Evolutionary conservation across 805 yeast genomes (phyloP), one percentile per base, ranked within the genome.

Genomic region (Yamadazyma nakazawae): DNA sequence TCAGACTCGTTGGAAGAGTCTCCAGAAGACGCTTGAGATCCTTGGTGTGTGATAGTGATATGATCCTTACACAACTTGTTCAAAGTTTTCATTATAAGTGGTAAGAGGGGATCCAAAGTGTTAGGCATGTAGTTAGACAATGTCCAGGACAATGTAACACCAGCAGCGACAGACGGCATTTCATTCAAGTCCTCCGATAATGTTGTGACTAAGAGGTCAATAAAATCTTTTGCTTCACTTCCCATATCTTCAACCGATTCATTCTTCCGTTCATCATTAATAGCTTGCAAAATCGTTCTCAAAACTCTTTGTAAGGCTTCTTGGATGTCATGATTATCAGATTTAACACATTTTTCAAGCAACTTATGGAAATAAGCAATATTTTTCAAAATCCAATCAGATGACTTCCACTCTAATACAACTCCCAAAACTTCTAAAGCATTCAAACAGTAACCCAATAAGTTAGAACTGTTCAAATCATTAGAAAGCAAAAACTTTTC

Each of bases 41-140:
- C 74, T 52, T 72, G 76, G 48, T 80, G 83, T 6, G 88, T 76
- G 34, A 81, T 74, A 5, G 85, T 75, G 24, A 84, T 79, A 59
- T 91, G 96, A 62, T 91, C 97, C 54, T 88, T 88, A 59, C 94
- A 88, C 41, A 92, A 74, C 60, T 88, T 90, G 51, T 91, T 88
- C 65, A 95, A 84, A 0, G 96, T 88, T 60, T 91, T 81, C 84
- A 94, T 85, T 11, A 90, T 75, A 51, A 80, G 69, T 2, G 88
- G 91, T 49, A 94, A 72, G 42, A 89, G 70, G 0, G 88, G 75
- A 52, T 91, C 96, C 42, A 92, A 73, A 9, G 81, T 76, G 24
- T 80, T 76, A 0, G 97, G 96, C 44, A 82, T 78, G 59, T 78
- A 83, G 52, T 81, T 79, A 13, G 90, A 86, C 43, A 91, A 71